A percentile compares a stretch with the other conserved stretches of the same genome.
Evolutionary conservation across 345 rosid genomes (phyloP).

Genomic region (Punica granatum): DNA sequence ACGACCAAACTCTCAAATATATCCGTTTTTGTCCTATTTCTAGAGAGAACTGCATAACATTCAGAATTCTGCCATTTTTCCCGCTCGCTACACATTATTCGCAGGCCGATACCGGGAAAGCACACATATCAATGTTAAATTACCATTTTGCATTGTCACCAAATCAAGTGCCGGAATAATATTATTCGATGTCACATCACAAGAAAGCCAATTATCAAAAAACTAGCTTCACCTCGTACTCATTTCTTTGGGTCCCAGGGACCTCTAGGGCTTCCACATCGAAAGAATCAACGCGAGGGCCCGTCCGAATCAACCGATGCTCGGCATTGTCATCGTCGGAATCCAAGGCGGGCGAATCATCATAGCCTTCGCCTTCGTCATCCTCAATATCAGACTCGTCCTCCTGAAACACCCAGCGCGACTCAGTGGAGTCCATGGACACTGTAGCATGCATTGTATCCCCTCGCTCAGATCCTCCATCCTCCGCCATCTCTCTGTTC

Average conservation of each 20-base stretch:
- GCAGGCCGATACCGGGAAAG: neutral
- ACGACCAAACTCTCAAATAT: neutral
- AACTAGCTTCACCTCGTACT: slow-evolving; percentile 71
- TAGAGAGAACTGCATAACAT: neutral
- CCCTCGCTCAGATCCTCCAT: slow-evolving; percentile 42
- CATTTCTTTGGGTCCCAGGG: slow-evolving; percentile 66
- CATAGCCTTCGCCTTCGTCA: slow-evolving; percentile 38
- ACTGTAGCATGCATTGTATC: slow-evolving; percentile 43
- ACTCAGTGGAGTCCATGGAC: slow-evolving; percentile 77
- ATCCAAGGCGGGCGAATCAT: slow-evolving; percentile 28
- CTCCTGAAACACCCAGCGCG: slow-evolving; percentile 91
- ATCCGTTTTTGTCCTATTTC: neutral
- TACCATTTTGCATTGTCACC: neutral
- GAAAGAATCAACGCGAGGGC: slow-evolving; percentile 79
- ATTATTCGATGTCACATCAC: neutral
- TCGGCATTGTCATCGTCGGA: slow-evolving; percentile 70
- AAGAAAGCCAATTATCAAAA: neutral
- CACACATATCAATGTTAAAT: neutral
- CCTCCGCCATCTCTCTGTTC: slow-evolving; percentile 44
- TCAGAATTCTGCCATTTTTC: neutral
- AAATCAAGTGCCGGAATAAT: neutral
- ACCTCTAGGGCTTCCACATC: slow-evolving; percentile 97
- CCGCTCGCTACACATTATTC: neutral
- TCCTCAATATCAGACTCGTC: slow-evolving; percentile 64
- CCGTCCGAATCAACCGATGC: slow-evolving; percentile 83